Evolutionary conservation across 2,329 filamentous ascomycete genomes (phyloP).

Genomic region (Esteya vermicola): DNA sequence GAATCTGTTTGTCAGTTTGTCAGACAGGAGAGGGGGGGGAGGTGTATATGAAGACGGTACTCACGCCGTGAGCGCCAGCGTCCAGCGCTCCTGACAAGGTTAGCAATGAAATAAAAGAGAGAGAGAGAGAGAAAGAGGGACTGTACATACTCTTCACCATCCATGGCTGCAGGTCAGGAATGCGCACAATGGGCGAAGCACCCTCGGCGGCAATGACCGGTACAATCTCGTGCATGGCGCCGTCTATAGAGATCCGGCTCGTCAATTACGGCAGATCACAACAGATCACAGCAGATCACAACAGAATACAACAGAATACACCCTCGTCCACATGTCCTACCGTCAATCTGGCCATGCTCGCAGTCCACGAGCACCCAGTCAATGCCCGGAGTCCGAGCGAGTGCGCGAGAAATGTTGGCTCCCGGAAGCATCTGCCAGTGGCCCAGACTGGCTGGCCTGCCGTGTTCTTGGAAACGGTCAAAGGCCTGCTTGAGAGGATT

Average conservation of each 20-base stretch:
- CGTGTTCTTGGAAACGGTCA: conserved; percentile 21
- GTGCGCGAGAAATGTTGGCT: conserved; percentile 40
- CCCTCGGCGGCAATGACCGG: conserved; percentile 40
- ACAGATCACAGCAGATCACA: background rate
- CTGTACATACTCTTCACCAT: conserved; percentile 37
- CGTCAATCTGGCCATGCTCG: conserved; percentile 42
- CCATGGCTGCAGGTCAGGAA: conserved; percentile 41
- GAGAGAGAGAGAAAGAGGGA: too few species aligned
- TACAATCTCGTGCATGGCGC: conserved; percentile 43
- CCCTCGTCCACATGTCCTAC: too few species aligned
- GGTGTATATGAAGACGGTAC: conserved; percentile 6
- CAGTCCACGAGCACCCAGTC: conserved; percentile 54
- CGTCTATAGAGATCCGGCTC: too few species aligned
- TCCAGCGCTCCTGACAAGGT: conserved; percentile 35
- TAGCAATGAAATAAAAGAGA: conserved; percentile 9
- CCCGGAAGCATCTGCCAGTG: conserved; percentile 52
- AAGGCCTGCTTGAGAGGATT: conserved; percentile 38
- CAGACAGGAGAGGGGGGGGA: background rate
- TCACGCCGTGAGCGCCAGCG: conserved; percentile 40
- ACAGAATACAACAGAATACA: too few species aligned
- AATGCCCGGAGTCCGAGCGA: conserved; percentile 45
- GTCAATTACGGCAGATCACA: too few species aligned
- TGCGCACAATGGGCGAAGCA: conserved; percentile 39
- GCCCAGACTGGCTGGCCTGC: conserved; percentile 28
- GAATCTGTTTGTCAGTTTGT: too few species aligned